phyloP scores from a whole-genome alignment of 106 monocot species.

The Dendrobium officinale region DNA sequence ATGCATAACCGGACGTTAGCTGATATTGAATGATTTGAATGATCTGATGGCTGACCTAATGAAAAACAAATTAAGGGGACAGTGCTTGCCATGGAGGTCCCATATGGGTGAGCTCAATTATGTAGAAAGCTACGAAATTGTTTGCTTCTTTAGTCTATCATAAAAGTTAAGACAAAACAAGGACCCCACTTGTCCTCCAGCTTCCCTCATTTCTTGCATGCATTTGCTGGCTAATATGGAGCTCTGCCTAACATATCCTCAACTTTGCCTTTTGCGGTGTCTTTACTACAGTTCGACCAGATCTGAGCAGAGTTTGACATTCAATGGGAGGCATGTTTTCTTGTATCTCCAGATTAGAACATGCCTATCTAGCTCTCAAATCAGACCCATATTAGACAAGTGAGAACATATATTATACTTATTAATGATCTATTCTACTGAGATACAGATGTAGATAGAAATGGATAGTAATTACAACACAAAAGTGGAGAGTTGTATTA shows the following conservation, averaged over 20 bases:
- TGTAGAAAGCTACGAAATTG: not conserved
- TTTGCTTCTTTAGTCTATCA: not conserved
- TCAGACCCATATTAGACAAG: too few relatives aligned
- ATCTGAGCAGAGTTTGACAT: not conserved
- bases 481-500: too few relatives aligned
- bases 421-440: too few relatives aligned
- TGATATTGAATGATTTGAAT: not conserved
- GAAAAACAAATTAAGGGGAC: not conserved
- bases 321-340: not conserved
- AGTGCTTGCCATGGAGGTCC: not conserved
- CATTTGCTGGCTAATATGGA: not conserved
- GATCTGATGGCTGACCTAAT: conserved; percentile 1
- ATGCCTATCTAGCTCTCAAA: too few relatives aligned
- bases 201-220: not conserved
- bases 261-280: not conserved
- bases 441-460: too few relatives aligned
- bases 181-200: not conserved
- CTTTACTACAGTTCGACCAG: not conserved
- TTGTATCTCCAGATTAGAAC: too few relatives aligned
- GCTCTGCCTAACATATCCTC: not conserved
- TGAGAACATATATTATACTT: too few relatives aligned
- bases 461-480: too few relatives aligned
- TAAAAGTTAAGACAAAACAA: not conserved
- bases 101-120: not conserved
- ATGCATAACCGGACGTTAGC: too few relatives aligned